Evolutionary conservation across 441 rosid genomes (phyloP).

Genomic region (Lagerstroemia fauriei): DNA sequence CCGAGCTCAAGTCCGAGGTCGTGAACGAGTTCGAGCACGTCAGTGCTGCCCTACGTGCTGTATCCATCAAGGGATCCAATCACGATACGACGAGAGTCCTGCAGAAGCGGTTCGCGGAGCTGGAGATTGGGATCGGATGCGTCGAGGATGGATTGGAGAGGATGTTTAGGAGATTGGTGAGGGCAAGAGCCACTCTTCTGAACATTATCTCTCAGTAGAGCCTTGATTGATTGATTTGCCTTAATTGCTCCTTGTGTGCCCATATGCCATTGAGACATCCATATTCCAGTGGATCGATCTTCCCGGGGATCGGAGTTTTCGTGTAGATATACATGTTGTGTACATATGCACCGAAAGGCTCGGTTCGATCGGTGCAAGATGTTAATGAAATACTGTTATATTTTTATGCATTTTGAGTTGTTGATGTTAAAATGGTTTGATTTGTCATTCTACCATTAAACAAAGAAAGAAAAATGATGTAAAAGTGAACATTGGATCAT

Average conservation of each 20-base stretch:
- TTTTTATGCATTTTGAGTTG: not conserved
- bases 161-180: conserved; percentile 56
- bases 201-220: conserved; percentile 61
- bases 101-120: conserved; percentile 38
- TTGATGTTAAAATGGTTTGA: not conserved
- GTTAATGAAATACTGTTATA: not conserved
- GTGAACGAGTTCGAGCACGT: conserved; percentile 29
- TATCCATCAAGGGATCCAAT: not conserved
- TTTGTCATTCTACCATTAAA: too few species aligned
- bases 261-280: conserved; percentile 34
- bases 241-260: not conserved
- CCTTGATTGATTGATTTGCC: too few species aligned
- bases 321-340: not conserved
- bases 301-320: not conserved
- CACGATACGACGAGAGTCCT: not conserved
- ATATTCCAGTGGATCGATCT: conserved; percentile 36
- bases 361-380: not conserved
- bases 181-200: conserved; percentile 59
- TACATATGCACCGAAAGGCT: not conserved
- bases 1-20: conserved; percentile 37
- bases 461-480: too few species aligned
- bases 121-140: conserved; percentile 45
- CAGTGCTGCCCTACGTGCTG: not conserved
- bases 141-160: conserved; percentile 57
- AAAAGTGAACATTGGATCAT: too few species aligned